Percentiles rank a stretch among this genome's conserved stretches.
Conservation (phyloP, 441 rosid genomes). For the Raphanus hybrid region DNA sequence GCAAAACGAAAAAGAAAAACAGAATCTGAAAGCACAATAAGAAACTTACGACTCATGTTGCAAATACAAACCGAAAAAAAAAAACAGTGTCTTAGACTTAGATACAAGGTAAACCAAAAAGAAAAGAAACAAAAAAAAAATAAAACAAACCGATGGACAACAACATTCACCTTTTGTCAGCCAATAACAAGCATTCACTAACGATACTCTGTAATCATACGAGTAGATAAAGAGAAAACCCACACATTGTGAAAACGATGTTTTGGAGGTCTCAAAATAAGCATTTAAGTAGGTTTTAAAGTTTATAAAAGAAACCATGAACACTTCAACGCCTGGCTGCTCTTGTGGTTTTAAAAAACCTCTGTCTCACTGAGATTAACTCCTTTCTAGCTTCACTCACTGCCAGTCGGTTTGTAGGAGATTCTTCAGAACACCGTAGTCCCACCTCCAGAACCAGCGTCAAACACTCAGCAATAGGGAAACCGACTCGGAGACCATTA, state of each 20-base stretch:
- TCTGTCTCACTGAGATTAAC: not conserved
- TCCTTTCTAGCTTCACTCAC: conserved; percentile 4
- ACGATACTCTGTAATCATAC: not conserved
- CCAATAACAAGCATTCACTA: not conserved
- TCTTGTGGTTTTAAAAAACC: conserved; percentile 1
- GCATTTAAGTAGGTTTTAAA: not conserved
- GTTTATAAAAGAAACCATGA: not conserved
- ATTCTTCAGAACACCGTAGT: not conserved
- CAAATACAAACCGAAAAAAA: not conserved
- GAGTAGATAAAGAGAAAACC: not conserved
- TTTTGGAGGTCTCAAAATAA: not conserved
- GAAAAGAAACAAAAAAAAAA: too few relatives aligned
- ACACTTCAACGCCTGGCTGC: not conserved
- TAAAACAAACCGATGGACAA: not conserved
- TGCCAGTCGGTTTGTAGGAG: not conserved
- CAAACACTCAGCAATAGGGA: conserved; percentile 1
- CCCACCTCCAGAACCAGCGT: not conserved
- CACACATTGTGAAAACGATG: not conserved
- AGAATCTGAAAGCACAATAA: too few relatives aligned
- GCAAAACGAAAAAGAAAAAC: too few relatives aligned
- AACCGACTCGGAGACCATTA: not conserved
- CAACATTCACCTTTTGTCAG: not conserved
- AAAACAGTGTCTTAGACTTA: too few relatives aligned
- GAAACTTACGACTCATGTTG: not conserved
- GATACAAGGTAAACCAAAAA: too few relatives aligned